These are phyloP conservation scores for Beauveria sp. DNA, from an alignment of 2,329 filamentous ascomycete genomes.

Conservation along the genomic window DNA sequence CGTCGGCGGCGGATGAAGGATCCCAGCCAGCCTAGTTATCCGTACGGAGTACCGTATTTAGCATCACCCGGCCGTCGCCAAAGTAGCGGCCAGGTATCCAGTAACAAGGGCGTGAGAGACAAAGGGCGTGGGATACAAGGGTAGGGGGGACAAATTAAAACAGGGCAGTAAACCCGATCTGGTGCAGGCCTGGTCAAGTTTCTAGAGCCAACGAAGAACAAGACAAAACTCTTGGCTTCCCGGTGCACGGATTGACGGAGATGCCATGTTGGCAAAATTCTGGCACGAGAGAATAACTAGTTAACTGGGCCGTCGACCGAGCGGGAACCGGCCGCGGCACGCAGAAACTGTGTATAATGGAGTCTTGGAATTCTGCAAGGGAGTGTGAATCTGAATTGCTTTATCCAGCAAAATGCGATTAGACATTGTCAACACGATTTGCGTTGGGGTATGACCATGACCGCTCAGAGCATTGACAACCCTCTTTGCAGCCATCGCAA, in stretches of 20 bases:
- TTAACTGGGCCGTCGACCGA: too few species aligned
- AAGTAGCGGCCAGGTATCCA: not conserved
- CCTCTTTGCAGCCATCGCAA: not conserved
- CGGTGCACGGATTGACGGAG: not conserved
- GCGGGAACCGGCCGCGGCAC: too few species aligned
- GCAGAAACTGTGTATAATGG: too few species aligned
- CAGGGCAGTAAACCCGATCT: constrained; percentile 1
- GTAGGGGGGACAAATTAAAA: not conserved
- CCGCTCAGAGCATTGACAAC: too few species aligned
- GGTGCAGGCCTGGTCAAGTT: not conserved
- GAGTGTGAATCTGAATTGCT: too few species aligned
- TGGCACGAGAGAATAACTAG: not conserved
- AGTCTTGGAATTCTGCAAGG: too few species aligned
- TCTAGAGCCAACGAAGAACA: not conserved
- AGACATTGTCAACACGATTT: too few species aligned
- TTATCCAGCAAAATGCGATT: too few species aligned
- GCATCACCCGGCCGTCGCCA: not conserved
- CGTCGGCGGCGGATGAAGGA: not conserved
- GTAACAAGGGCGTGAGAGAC: not conserved
- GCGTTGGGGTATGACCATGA: too few species aligned
- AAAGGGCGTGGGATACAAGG: not conserved
- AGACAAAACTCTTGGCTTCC: not conserved
- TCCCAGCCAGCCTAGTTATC: not conserved
- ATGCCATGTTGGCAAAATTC: not conserved
- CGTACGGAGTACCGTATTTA: not conserved